Conservation (phyloP, 164 flowering plant genomes). For the Vitis amurensis region DNA sequence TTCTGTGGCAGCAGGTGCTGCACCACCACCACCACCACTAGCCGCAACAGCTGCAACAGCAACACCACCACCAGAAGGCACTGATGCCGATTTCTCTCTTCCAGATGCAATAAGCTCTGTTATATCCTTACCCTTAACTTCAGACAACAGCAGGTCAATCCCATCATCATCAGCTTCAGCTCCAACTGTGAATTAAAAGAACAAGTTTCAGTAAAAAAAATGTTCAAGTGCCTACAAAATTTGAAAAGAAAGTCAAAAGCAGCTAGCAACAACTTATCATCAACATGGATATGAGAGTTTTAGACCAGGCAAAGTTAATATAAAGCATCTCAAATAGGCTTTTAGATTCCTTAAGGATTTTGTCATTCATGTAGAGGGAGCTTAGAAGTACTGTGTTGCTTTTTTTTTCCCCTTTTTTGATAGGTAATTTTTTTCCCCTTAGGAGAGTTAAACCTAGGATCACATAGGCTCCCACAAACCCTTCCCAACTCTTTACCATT, state of each 20-base stretch:
- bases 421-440: no score
- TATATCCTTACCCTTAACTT: conserved; percentile 44
- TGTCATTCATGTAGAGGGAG: no score
- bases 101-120: conserved; percentile 45
- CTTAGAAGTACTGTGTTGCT: no score
- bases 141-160: conserved; percentile 27
- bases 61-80: conserved; percentile 41
- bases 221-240: neutral
- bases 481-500: no score
- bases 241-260: neutral
- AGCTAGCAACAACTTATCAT: neutral
- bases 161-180: conserved; percentile 40
- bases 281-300: no score
- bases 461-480: no score
- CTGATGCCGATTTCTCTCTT: conserved; percentile 44
- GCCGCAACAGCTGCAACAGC: conserved; percentile 25
- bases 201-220: no score
- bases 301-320: no score
- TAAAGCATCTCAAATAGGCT: no score
- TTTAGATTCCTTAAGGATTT: no score
- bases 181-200: conserved; percentile 27
- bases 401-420: no score
- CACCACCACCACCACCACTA: conserved; percentile 15
- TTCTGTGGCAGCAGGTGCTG: conserved; percentile 38
- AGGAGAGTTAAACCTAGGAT: no score